Evolutionary conservation across 257 asterid species (phyloP).

Genomic region (Nyctanthes arbortristis): DNA sequence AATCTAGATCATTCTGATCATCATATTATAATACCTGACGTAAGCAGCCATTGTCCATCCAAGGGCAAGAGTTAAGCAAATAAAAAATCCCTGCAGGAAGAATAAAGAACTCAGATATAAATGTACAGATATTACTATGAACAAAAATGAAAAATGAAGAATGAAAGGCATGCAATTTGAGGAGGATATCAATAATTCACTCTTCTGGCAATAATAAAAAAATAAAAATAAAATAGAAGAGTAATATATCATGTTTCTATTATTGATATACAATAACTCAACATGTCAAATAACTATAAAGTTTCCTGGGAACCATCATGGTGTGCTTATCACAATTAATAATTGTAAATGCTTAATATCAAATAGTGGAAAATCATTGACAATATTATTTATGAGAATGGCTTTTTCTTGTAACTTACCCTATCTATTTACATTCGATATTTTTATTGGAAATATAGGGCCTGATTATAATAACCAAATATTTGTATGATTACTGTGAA

Average conservation of each 20-base stretch:
- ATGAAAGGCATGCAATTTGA: conserved; percentile 11
- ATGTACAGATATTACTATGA: conserved; percentile 9
- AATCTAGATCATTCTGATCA: conserved; percentile 14
- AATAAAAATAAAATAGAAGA: neutral
- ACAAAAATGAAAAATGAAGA: conserved; percentile 10
- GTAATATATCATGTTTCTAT: neutral
- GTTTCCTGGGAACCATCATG: neutral
- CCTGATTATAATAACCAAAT: neutral
- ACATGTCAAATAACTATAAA: neutral
- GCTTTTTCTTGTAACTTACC: neutral
- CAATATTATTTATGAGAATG: neutral
- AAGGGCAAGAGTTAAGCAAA: conserved; percentile 84
- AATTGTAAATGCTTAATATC: neutral
- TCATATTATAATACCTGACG: conserved; percentile 63
- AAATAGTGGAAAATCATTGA: neutral
- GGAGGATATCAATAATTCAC: neutral
- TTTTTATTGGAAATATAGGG: neutral
- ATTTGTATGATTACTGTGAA: neutral
- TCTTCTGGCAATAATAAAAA: neutral
- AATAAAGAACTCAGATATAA: conserved; percentile 10
- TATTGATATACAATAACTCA: neutral
- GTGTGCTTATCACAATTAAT: neutral
- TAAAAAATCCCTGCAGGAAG: conserved; percentile 69
- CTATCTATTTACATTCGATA: neutral
- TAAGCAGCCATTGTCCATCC: conserved; percentile 94